These are phyloP conservation scores for Tanozyma kutaoensis DNA, from an alignment of 805 yeast species.

Conservation along the genomic window DNA sequence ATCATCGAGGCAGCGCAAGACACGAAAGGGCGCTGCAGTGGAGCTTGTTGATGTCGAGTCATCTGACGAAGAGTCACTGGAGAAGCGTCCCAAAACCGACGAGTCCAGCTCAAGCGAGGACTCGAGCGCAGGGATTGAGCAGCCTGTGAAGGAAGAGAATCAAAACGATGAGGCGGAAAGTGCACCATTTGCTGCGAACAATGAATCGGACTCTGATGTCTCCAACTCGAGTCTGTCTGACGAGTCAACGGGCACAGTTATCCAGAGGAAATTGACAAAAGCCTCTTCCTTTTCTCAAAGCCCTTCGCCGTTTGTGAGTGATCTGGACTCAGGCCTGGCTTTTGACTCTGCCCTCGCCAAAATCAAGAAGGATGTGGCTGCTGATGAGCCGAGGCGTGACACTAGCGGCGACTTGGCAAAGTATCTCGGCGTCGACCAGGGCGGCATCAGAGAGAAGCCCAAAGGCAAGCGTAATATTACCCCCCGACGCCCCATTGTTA, in stretches of 20 bases:
- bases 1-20: not conserved
- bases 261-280: not conserved
- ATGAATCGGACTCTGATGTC: slow-evolving; percentile 2
- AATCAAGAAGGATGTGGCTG: slow-evolving; percentile 3
- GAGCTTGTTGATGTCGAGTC: slow-evolving; percentile 1
- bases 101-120: slow-evolving; percentile 1
- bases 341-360: slow-evolving; percentile 7
- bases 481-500: slow-evolving; percentile 6
- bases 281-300: not conserved
- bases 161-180: slow-evolving; percentile 2
- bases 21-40: not conserved
- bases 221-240: slow-evolving; percentile 1
- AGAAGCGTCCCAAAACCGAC: slow-evolving; percentile 1
- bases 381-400: not conserved
- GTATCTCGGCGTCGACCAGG: slow-evolving; percentile 5
- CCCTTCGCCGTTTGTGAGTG: not conserved
- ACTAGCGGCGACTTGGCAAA: slow-evolving; percentile 6
- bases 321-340: slow-evolving; percentile 2
- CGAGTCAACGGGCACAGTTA: slow-evolving; percentile 1
- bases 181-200: slow-evolving; percentile 1
- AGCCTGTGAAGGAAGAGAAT: slow-evolving; percentile 1
- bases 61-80: slow-evolving; percentile 1
- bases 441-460: slow-evolving; percentile 5
- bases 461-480: slow-evolving; percentile 4
- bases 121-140: not conserved